Conservation (phyloP, 2,329 filamentous ascomycete genomes). For the Fusarium oxysporum region DNA sequence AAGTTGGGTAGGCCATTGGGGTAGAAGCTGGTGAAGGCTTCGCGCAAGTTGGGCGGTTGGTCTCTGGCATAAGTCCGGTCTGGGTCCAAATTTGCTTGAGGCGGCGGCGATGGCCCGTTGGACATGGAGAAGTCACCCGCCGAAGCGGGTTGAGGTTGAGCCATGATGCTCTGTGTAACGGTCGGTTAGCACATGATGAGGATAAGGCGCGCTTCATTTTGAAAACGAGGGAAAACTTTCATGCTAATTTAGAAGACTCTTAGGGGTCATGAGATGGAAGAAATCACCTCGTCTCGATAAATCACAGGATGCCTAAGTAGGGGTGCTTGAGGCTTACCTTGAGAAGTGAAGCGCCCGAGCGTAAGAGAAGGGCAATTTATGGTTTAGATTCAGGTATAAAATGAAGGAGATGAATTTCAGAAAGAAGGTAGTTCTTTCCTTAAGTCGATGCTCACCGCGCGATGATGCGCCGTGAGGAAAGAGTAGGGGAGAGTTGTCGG, state of each 20-base stretch:
- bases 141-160: conserved; percentile 6
- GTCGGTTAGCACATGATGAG: conserved; percentile 16
- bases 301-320: not conserved
- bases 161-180: conserved; percentile 30
- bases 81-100: conserved; percentile 29
- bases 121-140: conserved; percentile 16
- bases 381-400: not conserved
- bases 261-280: not conserved
- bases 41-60: conserved; percentile 41
- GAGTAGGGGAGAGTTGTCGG: not conserved
- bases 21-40: conserved; percentile 48
- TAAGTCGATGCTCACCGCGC: not conserved
- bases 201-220: not conserved
- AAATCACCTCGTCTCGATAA: not conserved
- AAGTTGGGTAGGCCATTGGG: conserved; percentile 51
- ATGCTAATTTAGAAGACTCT: not conserved
- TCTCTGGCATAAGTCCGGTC: conserved; percentile 39
- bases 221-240: not conserved
- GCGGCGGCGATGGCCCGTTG: conserved; percentile 25
- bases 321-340: conserved; percentile 14
- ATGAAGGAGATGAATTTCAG: not conserved
- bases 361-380: not conserved
- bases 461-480: conserved; percentile 1
- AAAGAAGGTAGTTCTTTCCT: conserved; percentile 22
- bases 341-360: conserved; percentile 1